Evolutionary conservation across 495 filamentous ascomycete species (phyloP), one percentile per base, ranked within the genome.

Genomic region (Penicillium paradoxum): DNA sequence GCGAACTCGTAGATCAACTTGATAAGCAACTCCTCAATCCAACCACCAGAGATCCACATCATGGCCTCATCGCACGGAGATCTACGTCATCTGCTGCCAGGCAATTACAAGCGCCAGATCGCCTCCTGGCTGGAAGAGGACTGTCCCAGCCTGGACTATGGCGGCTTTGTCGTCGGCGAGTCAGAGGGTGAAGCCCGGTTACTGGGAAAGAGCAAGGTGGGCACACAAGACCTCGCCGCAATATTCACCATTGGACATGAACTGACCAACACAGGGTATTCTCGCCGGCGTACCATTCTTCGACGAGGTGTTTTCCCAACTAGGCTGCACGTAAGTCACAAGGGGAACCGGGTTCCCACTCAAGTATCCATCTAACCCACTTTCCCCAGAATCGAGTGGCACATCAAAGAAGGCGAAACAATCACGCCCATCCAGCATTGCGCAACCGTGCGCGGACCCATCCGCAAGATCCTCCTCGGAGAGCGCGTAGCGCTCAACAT

Each of bases 341-440:
- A n/a, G n/a, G n/a, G n/a, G n/a, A n/a, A n/a, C n/a, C n/a, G n/a
- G n/a, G n/a, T n/a, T n/a, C n/a, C n/a, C n/a, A n/a, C n/a, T n/a
- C n/a, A n/a, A n/a, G n/a, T n/a, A n/a, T n/a, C n/a, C n/a, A n/a
- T n/a, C n/a, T n/a, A n/a, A n/a, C n/a, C n/a, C n/a, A n/a, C n/a
- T n/a, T n/a, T n/a, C n/a, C n/a, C n/a, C n/a, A n/a, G n/a, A n/a
- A 89, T 96, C 21, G 80, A 90, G 71, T 98, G 95, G 95, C 84
- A 91, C 68, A 65, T 84, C 49, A 66, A 71, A 55, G 93, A 98
- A 77, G 92, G 93, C 49, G 67, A 80, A 15, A 56, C 77, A 50
- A 73, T 93, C 62, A 67, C 78, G 6, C 78, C 82, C 41, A 70
- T 75, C 30, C 72, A 73, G 13, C 79, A 83, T 56, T 76, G 80